Evolutionary conservation across 108 stramenopile genomes (phyloP), one percentile per base, ranked within the genome.

Genomic region (Fragilaria crotonensis): DNA sequence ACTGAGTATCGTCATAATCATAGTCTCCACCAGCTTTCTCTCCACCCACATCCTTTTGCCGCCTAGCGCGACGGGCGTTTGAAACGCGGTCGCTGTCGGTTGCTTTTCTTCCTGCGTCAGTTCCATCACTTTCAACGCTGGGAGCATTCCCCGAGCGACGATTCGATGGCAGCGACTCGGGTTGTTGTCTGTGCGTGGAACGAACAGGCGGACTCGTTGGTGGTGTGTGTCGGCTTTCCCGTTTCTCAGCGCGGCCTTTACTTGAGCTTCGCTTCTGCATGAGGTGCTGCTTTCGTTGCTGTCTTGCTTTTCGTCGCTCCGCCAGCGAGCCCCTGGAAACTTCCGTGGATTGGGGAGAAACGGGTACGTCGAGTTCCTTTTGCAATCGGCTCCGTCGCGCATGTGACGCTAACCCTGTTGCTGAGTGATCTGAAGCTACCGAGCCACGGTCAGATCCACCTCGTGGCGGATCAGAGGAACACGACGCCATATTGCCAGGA

Each of bases 241-340:
- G 36, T 11, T 41, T 41, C 11, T 41, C 36, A 11, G 7, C 36
- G 14, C 36, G 36, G 14, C 11, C 36, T 41, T 14, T 41, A 41
- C 14, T 41, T 14, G 36, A 41, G 36, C 36, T 14, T 41, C 36
- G 7, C 36, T 11, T 41, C 14, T 41, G 36, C 27, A 55, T 20
- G 11, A 21, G 19, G 63, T 22, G 17, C 25, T 57, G 29, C 11
- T 61, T 49, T 19, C 64, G 28, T 30, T 66, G 54, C 26, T 64
- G 52, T 25, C 22, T 36, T 33, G 59, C 46, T 3, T 57, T 22
- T 45, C 29, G 17, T 19, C 25, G 58, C 54, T 53, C 22, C 18
- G 14, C 7, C 21, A 22, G 46, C 14, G 11, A 5, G 14, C 46
- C 22, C 18, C n/a, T 26, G 9, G 54, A 23, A 28, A 4, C 45